phyloP scores from a whole-genome alignment of 208 protist genomes.

The Angomonas deanei region DNA sequence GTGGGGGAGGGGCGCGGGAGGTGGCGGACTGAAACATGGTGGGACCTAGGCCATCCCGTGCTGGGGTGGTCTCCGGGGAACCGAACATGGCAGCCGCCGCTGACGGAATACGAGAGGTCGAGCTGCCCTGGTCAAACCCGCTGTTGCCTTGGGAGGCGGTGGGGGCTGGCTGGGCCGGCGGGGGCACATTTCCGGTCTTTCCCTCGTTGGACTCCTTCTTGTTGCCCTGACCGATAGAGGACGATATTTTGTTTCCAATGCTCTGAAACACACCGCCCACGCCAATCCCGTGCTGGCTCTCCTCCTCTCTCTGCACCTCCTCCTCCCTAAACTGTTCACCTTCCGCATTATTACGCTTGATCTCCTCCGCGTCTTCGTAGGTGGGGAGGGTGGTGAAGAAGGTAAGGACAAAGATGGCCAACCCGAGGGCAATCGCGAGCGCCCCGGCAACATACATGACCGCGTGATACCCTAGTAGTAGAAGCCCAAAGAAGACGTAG shows the following conservation, averaged over 20 bases:
- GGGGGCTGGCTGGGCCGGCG: not conserved
- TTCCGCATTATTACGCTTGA: conserved; percentile 25
- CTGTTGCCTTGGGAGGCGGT: not conserved
- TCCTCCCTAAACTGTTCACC: conserved; percentile 13
- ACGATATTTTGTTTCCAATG: conserved; percentile 5
- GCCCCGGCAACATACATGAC: conserved; percentile 36
- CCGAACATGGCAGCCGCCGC: conserved; percentile 7
- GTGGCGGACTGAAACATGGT: not conserved
- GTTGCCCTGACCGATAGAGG: not conserved
- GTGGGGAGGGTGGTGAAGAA: conserved; percentile 41
- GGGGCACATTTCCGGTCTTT: not conserved
- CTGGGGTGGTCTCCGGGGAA: not conserved
- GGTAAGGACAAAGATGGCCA: conserved; percentile 56
- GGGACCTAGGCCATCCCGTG: not conserved
- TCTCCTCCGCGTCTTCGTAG: conserved; percentile 45
- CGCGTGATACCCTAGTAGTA: conserved; percentile 30
- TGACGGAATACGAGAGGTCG: not conserved
- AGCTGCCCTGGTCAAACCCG: not conserved
- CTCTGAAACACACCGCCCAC: conserved; percentile 8
- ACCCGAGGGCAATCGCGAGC: conserved; percentile 36
- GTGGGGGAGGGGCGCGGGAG: conserved; percentile 7
- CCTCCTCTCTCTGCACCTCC: conserved; percentile 22
- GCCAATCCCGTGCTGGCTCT: conserved; percentile 4
- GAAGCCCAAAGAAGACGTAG: conserved; percentile 73
- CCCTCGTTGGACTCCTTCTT: not conserved